A percentile compares a stretch with the other conserved stretches of the same genome.
phyloP scores from a whole-genome alignment of 192 early-diverging fungal species.

The Podila horticola region DNA sequence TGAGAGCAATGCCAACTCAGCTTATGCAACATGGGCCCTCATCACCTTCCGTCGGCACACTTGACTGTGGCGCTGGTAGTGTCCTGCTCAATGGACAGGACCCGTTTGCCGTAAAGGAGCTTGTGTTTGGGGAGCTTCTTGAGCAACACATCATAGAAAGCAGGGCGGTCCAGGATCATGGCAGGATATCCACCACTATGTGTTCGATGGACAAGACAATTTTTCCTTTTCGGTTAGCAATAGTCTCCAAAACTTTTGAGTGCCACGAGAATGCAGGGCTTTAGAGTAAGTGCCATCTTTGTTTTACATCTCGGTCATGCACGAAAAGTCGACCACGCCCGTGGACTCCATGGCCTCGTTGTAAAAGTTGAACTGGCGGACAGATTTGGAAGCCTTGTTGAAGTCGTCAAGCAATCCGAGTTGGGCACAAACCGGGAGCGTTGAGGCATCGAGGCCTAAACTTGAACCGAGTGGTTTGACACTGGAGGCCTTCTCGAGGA shows the following conservation, averaged over 20 bases:
- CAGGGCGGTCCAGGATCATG: conserved; percentile 48
- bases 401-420: conserved; percentile 40
- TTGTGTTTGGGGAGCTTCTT: conserved; percentile 43
- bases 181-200: conserved; percentile 47
- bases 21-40: too few relatives aligned
- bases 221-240: too few relatives aligned
- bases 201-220: neutral
- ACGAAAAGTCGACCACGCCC: conserved; percentile 38
- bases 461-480: conserved; percentile 37
- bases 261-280: too few relatives aligned
- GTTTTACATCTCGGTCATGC: conserved; percentile 45
- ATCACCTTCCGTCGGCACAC: conserved; percentile 48
- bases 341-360: conserved; percentile 33
- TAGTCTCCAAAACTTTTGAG: too few relatives aligned
- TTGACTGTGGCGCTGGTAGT: conserved; percentile 24
- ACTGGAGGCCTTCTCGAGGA: conserved; percentile 28
- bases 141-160: conserved; percentile 33
- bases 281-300: neutral
- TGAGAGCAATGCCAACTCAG: too few relatives aligned
- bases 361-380: conserved; percentile 49
- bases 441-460: conserved; percentile 37
- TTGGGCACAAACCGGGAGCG: conserved; percentile 35
- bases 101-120: conserved; percentile 36
- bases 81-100: conserved; percentile 25
- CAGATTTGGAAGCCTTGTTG: conserved; percentile 28